These are phyloP conservation scores for Magnolia sinica DNA, from an alignment of 164 flowering plant genomes.

Conservation along the genomic window DNA sequence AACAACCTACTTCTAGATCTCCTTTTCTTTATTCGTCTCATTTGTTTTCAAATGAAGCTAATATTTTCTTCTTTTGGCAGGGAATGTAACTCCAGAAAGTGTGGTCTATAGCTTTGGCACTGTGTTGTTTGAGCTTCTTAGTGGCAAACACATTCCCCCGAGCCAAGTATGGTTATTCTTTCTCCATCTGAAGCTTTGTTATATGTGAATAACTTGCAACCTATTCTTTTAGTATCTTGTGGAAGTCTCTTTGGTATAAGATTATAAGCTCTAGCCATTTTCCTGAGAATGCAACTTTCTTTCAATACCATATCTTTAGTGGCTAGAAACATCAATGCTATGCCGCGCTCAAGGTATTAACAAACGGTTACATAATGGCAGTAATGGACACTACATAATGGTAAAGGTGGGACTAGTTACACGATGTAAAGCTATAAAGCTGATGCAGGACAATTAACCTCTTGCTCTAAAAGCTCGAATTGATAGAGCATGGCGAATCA, in stretches of 20 bases:
- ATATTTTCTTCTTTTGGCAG: slow-evolving; percentile 38
- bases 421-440: background rate
- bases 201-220: background rate
- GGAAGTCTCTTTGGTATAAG: background rate
- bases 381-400: too few species aligned
- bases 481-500: too few species aligned
- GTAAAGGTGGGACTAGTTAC: background rate
- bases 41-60: background rate
- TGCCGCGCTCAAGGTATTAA: background rate
- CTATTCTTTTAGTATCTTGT: background rate
- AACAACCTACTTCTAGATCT: background rate
- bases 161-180: slow-evolving; percentile 61
- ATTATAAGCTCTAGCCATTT: background rate
- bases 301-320: background rate
- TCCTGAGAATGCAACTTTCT: background rate
- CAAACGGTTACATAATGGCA: background rate
- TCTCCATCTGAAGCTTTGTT: background rate
- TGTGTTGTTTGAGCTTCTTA: slow-evolving; percentile 81
- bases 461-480: too few species aligned
- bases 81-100: slow-evolving; percentile 88
- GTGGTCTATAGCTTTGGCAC: slow-evolving; percentile 96
- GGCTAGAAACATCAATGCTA: background rate
- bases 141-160: slow-evolving; percentile 97
- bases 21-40: background rate
- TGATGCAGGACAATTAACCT: too few species aligned